Percentiles rank a stretch among this genome's conserved stretches.
Conservation (phyloP, 441 rosid genomes). For the Populus hybrid region DNA sequence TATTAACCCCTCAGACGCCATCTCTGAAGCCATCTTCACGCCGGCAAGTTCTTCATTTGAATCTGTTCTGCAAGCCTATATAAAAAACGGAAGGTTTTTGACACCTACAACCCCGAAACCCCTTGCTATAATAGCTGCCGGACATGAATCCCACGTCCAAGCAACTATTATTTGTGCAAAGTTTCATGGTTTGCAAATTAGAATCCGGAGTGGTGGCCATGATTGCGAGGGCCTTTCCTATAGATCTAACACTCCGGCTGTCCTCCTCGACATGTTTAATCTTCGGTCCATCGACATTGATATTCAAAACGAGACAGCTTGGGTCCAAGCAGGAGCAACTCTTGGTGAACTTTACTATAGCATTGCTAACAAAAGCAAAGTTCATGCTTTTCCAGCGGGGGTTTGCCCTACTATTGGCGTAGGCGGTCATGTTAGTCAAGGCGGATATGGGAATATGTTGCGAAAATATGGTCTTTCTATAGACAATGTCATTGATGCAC, state of each 20-base stretch:
- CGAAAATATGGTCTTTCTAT: conserved; percentile 63
- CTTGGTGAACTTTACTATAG: conserved; percentile 59
- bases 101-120: conserved; percentile 27
- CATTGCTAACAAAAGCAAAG: conserved; percentile 38
- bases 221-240: conserved; percentile 23
- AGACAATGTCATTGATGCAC: conserved; percentile 55
- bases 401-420: conserved; percentile 52
- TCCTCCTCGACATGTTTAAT: conserved; percentile 39
- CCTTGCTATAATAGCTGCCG: conserved; percentile 44
- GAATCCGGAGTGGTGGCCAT: conserved; percentile 67
- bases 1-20: not conserved
- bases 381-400: conserved; percentile 58
- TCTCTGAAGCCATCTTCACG: conserved; percentile 1
- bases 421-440: conserved; percentile 63
- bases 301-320: conserved; percentile 38
- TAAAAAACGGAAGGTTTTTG: conserved; percentile 9
- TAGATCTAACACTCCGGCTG: conserved; percentile 35
- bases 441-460: conserved; percentile 54
- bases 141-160: conserved; percentile 13
- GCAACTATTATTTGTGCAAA: conserved; percentile 37
- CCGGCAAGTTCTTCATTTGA: conserved; percentile 5
- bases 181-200: conserved; percentile 32
- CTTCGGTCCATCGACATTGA: conserved; percentile 21
- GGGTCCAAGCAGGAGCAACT: conserved; percentile 63
- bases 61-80: conserved; percentile 8